phyloP scores from a whole-genome alignment of 208 protist genomes.

The Leishmania aethiopica region DNA sequence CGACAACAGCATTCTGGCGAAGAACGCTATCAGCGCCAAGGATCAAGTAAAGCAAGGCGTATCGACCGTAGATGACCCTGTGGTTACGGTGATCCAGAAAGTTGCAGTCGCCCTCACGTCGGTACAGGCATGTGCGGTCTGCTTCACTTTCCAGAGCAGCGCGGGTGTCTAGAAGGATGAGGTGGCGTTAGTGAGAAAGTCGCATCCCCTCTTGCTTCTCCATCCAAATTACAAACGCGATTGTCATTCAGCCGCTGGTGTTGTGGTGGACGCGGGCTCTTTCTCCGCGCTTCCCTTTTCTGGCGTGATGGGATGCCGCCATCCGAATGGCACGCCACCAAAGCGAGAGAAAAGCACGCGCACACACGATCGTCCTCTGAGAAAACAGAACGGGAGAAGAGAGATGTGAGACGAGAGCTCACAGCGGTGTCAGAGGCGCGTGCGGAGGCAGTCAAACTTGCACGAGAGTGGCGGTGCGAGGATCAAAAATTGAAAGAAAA shows the following conservation, averaged over 20 bases:
- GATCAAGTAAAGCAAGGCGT: slow-evolving; percentile 96
- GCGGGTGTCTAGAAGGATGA: slow-evolving; percentile 79
- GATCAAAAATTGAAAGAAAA: neutral
- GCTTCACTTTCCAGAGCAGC: slow-evolving; percentile 92
- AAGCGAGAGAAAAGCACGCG: neutral
- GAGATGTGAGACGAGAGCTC: neutral
- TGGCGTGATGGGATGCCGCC: neutral
- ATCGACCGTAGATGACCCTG: slow-evolving; percentile 95
- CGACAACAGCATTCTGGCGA: slow-evolving; percentile 50
- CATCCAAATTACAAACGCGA: slow-evolving; percentile 96
- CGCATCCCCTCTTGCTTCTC: slow-evolving; percentile 98
- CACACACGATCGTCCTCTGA: neutral
- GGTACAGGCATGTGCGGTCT: slow-evolving; percentile 93
- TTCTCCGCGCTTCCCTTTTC: neutral
- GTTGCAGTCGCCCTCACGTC: slow-evolving; percentile 91
- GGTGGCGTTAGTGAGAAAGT: slow-evolving; percentile 90
- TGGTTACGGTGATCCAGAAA: slow-evolving; percentile 95
- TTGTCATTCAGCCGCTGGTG: slow-evolving; percentile 35
- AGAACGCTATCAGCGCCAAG: slow-evolving; percentile 62
- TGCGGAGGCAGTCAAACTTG: neutral
- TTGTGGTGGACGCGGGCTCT: neutral
- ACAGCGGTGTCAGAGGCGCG: neutral
- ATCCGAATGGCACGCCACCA: neutral
- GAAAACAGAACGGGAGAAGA: neutral
- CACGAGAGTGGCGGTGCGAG: neutral